Evolutionary conservation across 2,329 filamentous ascomycete species (phyloP).

Genomic region (Knoxdaviesia proteae): DNA sequence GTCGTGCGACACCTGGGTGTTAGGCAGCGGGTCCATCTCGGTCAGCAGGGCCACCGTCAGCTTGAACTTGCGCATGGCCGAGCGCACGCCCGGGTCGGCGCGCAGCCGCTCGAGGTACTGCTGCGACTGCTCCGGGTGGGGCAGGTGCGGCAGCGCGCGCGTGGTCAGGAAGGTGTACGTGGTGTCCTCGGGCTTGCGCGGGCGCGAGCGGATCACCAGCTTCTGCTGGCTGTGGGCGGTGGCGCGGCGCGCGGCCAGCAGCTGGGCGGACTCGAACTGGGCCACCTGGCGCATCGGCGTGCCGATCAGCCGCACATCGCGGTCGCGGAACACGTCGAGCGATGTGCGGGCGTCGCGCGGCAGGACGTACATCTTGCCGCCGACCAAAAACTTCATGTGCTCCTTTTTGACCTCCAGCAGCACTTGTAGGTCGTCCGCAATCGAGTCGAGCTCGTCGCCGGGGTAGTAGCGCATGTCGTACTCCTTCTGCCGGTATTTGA

Average conservation of each 20-base stretch:
- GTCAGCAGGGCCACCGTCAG: constrained; percentile 75
- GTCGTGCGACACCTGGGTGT: constrained; percentile 54
- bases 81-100: constrained; percentile 66
- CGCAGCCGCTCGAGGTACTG: constrained; percentile 56
- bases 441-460: no score
- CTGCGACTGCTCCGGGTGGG: constrained; percentile 49
- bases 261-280: background rate
- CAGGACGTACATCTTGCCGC: no score
- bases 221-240: constrained; percentile 17
- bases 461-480: no score
- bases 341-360: no score
- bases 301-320: no score
- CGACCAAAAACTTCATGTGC: no score
- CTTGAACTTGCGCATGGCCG: constrained; percentile 63
- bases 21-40: constrained; percentile 78
- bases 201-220: constrained; percentile 5
- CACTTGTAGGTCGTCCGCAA: no score
- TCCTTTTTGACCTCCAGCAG: no score
- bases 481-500: no score
- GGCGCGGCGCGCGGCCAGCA: constrained; percentile 9
- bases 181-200: constrained; percentile 28
- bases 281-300: background rate
- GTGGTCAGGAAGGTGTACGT: constrained; percentile 68
- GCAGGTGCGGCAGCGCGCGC: constrained; percentile 56
- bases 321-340: no score